phyloP scores from a whole-genome alignment of 2,329 filamentous ascomycete genomes.

The Arthroderma sp. region DNA sequence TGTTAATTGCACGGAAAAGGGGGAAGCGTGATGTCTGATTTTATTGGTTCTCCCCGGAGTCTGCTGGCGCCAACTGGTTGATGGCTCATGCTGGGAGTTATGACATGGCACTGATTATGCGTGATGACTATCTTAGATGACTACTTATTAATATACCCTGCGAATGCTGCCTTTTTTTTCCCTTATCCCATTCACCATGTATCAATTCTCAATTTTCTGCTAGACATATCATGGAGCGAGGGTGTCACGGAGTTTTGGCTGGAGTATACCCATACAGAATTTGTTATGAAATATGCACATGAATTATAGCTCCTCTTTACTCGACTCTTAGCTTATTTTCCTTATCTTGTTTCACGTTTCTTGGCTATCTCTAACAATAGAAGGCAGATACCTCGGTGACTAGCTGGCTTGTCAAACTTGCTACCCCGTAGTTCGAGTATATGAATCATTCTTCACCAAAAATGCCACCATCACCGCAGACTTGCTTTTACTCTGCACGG shows the following conservation, averaged over 20 bases:
- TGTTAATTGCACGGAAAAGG: conserved; percentile 48
- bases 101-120: not conserved
- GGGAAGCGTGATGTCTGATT: conserved; percentile 5
- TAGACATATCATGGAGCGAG: not conserved
- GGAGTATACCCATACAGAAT: not conserved
- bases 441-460: no score
- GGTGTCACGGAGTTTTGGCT: not conserved
- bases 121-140: not conserved
- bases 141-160: not conserved
- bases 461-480: no score
- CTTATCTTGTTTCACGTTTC: no score
- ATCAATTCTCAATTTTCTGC: not conserved
- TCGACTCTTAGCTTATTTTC: not conserved
- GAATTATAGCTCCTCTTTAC: not conserved
- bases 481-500: no score
- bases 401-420: no score
- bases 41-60: not conserved
- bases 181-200: not conserved
- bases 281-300: not conserved
- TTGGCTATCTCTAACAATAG: no score
- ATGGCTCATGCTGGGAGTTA: not conserved
- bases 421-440: no score
- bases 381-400: no score
- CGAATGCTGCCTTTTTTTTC: not conserved
- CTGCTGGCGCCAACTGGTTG: not conserved